Evolutionary conservation across 306 rosid genomes (phyloP), one percentile per base, ranked within the genome.

Genomic region (Ochetophila trinervis): DNA sequence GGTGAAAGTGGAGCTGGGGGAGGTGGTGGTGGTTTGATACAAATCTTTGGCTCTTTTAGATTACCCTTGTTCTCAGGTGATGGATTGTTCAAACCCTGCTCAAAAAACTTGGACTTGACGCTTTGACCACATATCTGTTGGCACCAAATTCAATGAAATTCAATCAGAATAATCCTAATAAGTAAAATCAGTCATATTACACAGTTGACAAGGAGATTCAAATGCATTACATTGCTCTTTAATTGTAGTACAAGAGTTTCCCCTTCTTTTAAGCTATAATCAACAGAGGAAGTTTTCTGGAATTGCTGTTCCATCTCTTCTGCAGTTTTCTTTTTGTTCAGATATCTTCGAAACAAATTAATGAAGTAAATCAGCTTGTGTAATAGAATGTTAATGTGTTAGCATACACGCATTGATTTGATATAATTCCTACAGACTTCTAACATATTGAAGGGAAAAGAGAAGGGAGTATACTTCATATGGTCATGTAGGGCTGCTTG

Each of bases 401-500:
- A 45, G 53, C 50, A 16, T 17, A 47, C 15, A 10, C 13, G 14
- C 51, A 50, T 16, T 14, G 54, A 16, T 16, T 2, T 1, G 4
- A 11, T 47, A 47, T 16, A 14, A 50, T 50, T 16, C 21, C 54
- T 8, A 40, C 48, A 83, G 40, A 56, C 30, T 35, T 19, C 55
- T 53, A 49, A 56, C 51, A 45, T 54, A 36, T 68, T 52, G 67
- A 69, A 47, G 51, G 69, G 22, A 17, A 48, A 65, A 48, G 14
- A 68, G 36, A 57, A 49, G 48, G 64, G 59, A 80, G 73, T 65
- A 65, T 88, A 93, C 99, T 87, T 93, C 87, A 93, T 84, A 78
- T 93, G 97, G 65, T 93, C 97, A 67, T 90, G 97, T 76, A 93
- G 72, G 70, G 99, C 94, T 53, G 99, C 99, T 83, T 93, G 97